phyloP scores from a whole-genome alignment of 441 rosid genomes.

The Adansonia madagascariensis region DNA sequence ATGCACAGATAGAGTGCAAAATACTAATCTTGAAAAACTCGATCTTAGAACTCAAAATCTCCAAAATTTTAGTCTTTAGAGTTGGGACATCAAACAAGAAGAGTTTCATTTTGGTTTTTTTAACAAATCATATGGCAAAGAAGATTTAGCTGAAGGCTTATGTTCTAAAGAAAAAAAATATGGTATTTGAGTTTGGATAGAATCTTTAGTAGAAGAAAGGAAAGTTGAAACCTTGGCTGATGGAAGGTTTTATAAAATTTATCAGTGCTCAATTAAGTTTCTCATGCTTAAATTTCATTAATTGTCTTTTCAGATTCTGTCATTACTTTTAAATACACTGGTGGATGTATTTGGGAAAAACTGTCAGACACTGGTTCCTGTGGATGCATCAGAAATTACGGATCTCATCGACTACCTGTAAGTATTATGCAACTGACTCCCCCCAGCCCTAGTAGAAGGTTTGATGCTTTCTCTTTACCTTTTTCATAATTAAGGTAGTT shows the following conservation, averaged over 20 bases:
- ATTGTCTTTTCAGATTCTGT: conserved; percentile 55
- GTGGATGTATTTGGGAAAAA: conserved; percentile 85
- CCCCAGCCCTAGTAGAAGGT: neutral
- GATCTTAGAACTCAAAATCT: neutral
- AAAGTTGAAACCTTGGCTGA: neutral
- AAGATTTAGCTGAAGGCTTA: neutral
- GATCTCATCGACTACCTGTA: conserved; percentile 92
- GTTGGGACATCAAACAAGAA: neutral
- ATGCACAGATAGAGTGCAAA: neutral
- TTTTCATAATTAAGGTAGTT: neutral
- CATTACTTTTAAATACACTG: conserved; percentile 65
- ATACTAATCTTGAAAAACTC: neutral
- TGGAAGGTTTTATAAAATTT: neutral
- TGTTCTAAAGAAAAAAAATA: neutral
- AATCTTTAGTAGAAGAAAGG: neutral
- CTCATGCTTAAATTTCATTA: neutral
- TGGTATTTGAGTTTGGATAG: neutral
- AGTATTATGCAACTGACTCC: conserved; percentile 31
- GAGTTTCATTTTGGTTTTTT: neutral
- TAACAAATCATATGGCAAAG: neutral
- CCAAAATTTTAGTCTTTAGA: neutral
- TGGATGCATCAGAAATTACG: conserved; percentile 77
- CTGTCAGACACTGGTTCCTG: conserved; percentile 54
- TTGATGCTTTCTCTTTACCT: neutral
- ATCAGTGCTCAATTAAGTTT: neutral